These are phyloP conservation scores for Leccinum boreale DNA, from an alignment of 768 basidiomycete species.

Conservation along the genomic window DNA sequence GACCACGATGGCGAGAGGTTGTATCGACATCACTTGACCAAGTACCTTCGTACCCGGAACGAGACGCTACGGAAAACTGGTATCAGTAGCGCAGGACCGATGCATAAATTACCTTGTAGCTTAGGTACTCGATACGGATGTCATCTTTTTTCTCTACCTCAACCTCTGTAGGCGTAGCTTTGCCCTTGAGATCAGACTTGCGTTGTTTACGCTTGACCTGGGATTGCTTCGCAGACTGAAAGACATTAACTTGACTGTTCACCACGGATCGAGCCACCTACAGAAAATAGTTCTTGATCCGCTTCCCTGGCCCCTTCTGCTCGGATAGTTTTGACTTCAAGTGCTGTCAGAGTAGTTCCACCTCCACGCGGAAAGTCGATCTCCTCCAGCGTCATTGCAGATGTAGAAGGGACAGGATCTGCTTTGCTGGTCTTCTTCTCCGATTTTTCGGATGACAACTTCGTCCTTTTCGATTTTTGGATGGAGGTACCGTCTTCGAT, in stretches of 20 bases:
- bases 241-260: conserved; percentile 7
- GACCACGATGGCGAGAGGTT: conserved; percentile 85
- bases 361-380: conserved; percentile 96
- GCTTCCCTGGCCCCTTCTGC: conserved; percentile 86
- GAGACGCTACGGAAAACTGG: conserved; percentile 54
- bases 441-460: conserved; percentile 35
- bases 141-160: conserved; percentile 39
- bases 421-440: conserved; percentile 21
- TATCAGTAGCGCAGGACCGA: not conserved
- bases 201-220: conserved; percentile 43
- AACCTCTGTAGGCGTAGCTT: conserved; percentile 21
- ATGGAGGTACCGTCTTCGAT: conserved; percentile 50
- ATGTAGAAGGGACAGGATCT: conserved; percentile 32
- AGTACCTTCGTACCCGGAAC: conserved; percentile 82
- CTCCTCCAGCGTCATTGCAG: conserved; percentile 57
- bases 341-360: conserved; percentile 81
- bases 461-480: conserved; percentile 61
- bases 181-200: conserved; percentile 41
- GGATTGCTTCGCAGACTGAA: conserved; percentile 41
- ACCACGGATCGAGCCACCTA: conserved; percentile 27
- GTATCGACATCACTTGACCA: conserved; percentile 81
- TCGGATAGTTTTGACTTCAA: conserved; percentile 83
- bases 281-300: conserved; percentile 73
- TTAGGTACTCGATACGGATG: conserved; percentile 84
- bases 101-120: conserved; percentile 70